Percentiles rank a stretch among this genome's conserved stretches.
These are phyloP conservation scores for Boletus rubescentipes DNA, from an alignment of 768 basidiomycete genomes.

Conservation along the genomic window DNA sequence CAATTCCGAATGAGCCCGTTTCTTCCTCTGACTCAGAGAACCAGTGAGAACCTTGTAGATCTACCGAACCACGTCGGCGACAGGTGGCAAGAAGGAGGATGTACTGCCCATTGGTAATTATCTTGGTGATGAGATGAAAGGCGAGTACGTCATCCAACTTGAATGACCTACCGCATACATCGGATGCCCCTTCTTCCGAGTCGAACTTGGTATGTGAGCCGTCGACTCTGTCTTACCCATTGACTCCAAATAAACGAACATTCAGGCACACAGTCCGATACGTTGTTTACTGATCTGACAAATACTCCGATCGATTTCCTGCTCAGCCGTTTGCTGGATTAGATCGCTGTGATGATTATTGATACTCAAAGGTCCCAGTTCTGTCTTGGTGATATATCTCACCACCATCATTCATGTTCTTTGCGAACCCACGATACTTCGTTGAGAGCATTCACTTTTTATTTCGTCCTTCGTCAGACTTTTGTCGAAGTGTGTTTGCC, in stretches of 20 bases:
- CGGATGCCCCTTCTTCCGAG: background rate
- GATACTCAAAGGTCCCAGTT: too few species aligned
- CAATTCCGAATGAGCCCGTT: conserved; percentile 2
- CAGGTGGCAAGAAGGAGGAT: conserved; percentile 1
- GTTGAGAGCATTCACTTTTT: too few species aligned
- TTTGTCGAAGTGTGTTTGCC: background rate
- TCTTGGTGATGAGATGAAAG: background rate
- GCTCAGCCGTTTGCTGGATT: too few species aligned
- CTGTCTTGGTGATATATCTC: background rate
- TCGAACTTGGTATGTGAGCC: background rate
- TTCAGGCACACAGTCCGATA: too few species aligned
- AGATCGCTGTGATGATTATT: too few species aligned
- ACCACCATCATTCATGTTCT: background rate
- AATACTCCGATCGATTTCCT: too few species aligned
- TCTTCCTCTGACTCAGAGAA: too few species aligned
- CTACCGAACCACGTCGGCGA: background rate
- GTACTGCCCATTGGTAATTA: background rate
- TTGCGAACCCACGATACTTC: too few species aligned
- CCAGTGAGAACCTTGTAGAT: background rate
- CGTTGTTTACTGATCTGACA: too few species aligned
- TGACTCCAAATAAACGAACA: background rate
- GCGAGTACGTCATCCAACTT: background rate
- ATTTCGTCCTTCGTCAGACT: too few species aligned
- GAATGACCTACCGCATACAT: background rate
- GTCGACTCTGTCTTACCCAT: background rate